Percentiles rank a stretch among this genome's conserved stretches.
phyloP scores from a whole-genome alignment of 2,329 filamentous ascomycete species.

The Colletotrichum spinosum region DNA sequence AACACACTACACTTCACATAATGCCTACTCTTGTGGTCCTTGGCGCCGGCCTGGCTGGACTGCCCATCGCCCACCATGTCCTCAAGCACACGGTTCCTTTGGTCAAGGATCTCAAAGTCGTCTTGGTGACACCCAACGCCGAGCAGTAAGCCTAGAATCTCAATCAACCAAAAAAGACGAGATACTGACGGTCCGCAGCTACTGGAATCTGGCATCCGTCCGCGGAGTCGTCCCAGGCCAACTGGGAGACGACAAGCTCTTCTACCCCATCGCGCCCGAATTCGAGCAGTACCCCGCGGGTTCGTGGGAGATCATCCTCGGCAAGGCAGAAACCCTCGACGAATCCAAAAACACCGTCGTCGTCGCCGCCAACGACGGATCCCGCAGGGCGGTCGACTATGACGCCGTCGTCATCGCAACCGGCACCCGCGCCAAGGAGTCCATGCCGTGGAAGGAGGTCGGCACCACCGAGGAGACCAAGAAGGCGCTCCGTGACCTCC shows the following conservation, averaged over 20 bases:
- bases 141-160: constrained; percentile 33
- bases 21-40: constrained; percentile 66
- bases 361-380: constrained; percentile 46
- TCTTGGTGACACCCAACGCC: constrained; percentile 64
- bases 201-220: constrained; percentile 68
- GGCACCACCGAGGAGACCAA: constrained; percentile 56
- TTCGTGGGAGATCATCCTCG: constrained; percentile 62
- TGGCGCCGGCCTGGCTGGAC: constrained; percentile 63
- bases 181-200: constrained; percentile 53
- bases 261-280: constrained; percentile 57
- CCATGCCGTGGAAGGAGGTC: constrained; percentile 63
- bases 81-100: constrained; percentile 60
- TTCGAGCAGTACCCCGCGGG: constrained; percentile 58
- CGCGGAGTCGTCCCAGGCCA: constrained; percentile 63
- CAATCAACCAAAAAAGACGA: background rate
- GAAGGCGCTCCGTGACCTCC: constrained; percentile 50
- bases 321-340: constrained; percentile 53
- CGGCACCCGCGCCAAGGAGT: constrained; percentile 56
- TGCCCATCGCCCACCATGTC: constrained; percentile 63
- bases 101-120: constrained; percentile 58
- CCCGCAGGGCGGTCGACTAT: constrained; percentile 52
- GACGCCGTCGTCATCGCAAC: constrained; percentile 67
- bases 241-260: constrained; percentile 59
- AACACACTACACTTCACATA: constrained; percentile 5
- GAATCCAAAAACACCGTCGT: constrained; percentile 50